Conservation (phyloP, 2,329 filamentous ascomycete species). For the Xylaria sp. region DNA sequence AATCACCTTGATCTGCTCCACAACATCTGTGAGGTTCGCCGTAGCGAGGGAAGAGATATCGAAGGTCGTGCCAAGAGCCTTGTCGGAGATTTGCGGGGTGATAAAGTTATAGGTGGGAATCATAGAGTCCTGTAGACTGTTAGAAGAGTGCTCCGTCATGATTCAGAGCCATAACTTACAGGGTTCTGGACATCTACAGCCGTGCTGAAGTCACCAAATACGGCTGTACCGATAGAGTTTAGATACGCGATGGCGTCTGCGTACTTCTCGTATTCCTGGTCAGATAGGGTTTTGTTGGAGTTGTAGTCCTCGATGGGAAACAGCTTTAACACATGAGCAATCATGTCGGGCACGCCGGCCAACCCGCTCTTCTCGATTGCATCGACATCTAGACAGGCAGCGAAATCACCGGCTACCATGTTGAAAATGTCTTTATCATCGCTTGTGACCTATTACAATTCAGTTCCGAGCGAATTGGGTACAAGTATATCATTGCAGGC, state of each 20-base stretch:
- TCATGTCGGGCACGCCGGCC: conserved; percentile 11
- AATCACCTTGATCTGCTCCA: not conserved
- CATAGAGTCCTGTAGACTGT: not conserved
- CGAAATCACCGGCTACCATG: conserved; percentile 6
- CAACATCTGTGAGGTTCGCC: not conserved
- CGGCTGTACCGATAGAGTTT: conserved; percentile 2
- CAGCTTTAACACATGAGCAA: conserved; percentile 1
- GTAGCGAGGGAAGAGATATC: not conserved
- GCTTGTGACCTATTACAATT: not conserved
- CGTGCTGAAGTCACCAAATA: conserved; percentile 8
- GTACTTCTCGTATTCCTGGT: conserved; percentile 9
- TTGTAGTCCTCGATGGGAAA: conserved; percentile 14
- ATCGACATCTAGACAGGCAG: conserved; percentile 14
- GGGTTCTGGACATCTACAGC: conserved; percentile 12
- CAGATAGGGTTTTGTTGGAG: conserved; percentile 1
- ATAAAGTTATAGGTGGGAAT: not conserved
- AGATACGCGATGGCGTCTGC: conserved; percentile 10
- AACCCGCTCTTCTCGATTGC: not conserved
- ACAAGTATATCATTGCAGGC: not conserved
- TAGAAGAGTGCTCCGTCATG: not conserved
- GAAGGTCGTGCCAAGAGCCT: not conserved
- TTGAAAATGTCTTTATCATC: conserved; percentile 20
- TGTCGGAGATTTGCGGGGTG: not conserved
- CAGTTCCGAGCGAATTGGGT: not conserved
- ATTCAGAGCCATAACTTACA: not conserved